Conservation (phyloP, 208 protist species). For the Porcisia hertigi region DNA sequence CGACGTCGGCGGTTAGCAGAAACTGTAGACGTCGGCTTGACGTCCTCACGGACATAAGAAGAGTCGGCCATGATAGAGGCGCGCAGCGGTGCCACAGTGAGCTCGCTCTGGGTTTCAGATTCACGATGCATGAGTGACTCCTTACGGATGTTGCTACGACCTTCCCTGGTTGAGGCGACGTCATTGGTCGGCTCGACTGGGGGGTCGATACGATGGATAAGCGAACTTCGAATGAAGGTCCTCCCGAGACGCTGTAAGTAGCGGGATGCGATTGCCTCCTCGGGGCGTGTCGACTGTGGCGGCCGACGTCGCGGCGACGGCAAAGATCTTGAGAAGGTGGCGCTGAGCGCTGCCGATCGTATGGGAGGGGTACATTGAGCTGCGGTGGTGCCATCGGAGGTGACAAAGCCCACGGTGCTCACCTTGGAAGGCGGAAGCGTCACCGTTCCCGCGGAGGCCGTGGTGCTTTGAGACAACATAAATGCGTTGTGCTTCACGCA, state of each 20-base stretch:
- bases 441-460: background rate
- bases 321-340: background rate
- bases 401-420: background rate
- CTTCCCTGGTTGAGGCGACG: background rate
- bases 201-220: background rate
- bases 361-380: background rate
- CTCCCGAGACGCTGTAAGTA: conserved; percentile 33
- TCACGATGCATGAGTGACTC: background rate
- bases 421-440: conserved; percentile 1
- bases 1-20: background rate
- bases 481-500: background rate
- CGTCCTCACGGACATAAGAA: background rate
- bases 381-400: background rate
- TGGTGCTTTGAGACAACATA: background rate
- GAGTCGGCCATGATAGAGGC: background rate
- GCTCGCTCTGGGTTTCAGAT: background rate
- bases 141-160: background rate
- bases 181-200: background rate
- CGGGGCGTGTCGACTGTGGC: conserved; percentile 6
- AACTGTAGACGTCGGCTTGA: background rate
- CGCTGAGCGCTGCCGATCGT: background rate
- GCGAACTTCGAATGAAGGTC: conserved; percentile 14
- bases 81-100: background rate
- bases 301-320: background rate
- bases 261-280: conserved; percentile 23